phyloP scores from a whole-genome alignment of 495 filamentous ascomycete genomes.

The Penicillium coffeae region DNA sequence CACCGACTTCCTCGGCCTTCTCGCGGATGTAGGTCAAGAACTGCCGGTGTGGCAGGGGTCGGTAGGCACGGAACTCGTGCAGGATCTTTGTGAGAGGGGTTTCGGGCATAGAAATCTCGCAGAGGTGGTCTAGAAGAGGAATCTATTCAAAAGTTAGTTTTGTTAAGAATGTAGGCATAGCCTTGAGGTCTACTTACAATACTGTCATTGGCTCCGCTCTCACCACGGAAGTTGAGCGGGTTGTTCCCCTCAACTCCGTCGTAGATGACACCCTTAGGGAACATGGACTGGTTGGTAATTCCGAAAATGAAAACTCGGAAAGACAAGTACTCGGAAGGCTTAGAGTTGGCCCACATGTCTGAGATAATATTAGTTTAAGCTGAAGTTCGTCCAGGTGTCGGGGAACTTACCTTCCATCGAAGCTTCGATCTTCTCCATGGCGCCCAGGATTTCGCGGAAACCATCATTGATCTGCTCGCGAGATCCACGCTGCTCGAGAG shows the following conservation, averaged over 20 bases:
- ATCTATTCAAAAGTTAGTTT: slow-evolving; percentile 47
- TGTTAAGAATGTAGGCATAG: background rate
- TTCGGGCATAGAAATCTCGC: slow-evolving; percentile 73
- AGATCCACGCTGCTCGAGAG: slow-evolving; percentile 43
- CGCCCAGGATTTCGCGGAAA: slow-evolving; percentile 54
- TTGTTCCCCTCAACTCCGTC: slow-evolving; percentile 69
- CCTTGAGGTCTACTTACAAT: slow-evolving; percentile 49
- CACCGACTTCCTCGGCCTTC: slow-evolving; percentile 49
- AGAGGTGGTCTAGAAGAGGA: slow-evolving; percentile 78
- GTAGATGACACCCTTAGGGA: slow-evolving; percentile 84
- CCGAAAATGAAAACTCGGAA: slow-evolving; percentile 96
- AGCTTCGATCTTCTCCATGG: slow-evolving; percentile 67
- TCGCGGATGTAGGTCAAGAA: slow-evolving; percentile 71
- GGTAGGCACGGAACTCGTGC: slow-evolving; percentile 78
- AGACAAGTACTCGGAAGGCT: slow-evolving; percentile 69
- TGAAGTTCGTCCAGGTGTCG: background rate
- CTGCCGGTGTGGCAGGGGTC: slow-evolving; percentile 77
- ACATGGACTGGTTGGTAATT: slow-evolving; percentile 86
- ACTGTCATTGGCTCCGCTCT: slow-evolving; percentile 86
- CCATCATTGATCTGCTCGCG: slow-evolving; percentile 60
- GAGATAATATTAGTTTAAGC: slow-evolving; percentile 12
- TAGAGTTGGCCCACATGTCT: slow-evolving; percentile 85
- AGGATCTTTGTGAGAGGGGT: slow-evolving; percentile 83
- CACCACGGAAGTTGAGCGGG: slow-evolving; percentile 73
- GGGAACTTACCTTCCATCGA: slow-evolving; percentile 67